These are phyloP conservation scores for Bonia amplexicaulis DNA, from an alignment of 176 grass and related monocot genomes.

Conservation along the genomic window DNA sequence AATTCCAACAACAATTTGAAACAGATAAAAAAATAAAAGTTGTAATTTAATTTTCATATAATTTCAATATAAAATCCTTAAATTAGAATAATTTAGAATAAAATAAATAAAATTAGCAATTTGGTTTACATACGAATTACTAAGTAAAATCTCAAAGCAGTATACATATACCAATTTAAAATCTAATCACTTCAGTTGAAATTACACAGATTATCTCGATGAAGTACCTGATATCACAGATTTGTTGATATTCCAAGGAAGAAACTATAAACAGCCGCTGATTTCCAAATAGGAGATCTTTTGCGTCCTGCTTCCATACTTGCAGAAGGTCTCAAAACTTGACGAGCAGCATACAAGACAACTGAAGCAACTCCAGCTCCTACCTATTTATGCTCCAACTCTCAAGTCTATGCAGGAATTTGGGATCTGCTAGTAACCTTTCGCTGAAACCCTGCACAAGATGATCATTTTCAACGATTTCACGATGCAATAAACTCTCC, in stretches of 20 bases:
- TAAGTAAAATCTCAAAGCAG: background rate
- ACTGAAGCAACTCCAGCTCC: slow-evolving; percentile 89
- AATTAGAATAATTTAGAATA: too few species aligned
- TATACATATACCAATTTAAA: background rate
- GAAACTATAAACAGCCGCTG: slow-evolving; percentile 71
- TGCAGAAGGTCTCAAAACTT: slow-evolving; percentile 56
- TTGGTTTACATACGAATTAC: too few species aligned
- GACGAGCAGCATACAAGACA: slow-evolving; percentile 52
- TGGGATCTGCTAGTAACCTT: slow-evolving; percentile 90
- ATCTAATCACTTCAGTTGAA: background rate
- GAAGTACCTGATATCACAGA: slow-evolving; percentile 89
- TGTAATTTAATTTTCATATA: too few species aligned
- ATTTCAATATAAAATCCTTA: too few species aligned
- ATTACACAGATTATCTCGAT: background rate
- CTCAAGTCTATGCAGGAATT: slow-evolving; percentile 78
- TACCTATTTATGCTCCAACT: too few species aligned
- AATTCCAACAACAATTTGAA: too few species aligned
- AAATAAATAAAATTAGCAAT: too few species aligned
- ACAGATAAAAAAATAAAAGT: too few species aligned
- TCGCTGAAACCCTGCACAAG: slow-evolving; percentile 87
- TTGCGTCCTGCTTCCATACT: slow-evolving; percentile 28
- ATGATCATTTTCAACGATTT: background rate
- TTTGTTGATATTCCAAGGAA: slow-evolving; percentile 98
- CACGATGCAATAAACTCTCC: background rate
- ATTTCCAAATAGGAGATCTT: slow-evolving; percentile 76